Evolutionary conservation across 164 flowering plant species (phyloP).

Genomic region (Magnolia changhungtana): DNA sequence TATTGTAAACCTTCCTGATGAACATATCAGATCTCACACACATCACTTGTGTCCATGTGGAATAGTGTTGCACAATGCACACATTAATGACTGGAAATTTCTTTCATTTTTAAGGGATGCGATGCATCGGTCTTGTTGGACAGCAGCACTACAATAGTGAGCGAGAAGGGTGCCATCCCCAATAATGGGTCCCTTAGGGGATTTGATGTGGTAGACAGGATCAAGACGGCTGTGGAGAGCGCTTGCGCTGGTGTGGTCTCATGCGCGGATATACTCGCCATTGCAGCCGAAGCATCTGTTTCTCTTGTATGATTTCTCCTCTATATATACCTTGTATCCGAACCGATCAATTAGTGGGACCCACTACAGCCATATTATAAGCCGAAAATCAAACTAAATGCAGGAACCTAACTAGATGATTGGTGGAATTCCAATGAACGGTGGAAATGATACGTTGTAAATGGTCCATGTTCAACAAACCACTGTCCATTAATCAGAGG

Average conservation of each 20-base stretch:
- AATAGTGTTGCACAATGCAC: too few species aligned
- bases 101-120: slow-evolving; percentile 18
- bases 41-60: too few species aligned
- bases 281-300: slow-evolving; percentile 37
- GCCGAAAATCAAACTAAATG: too few species aligned
- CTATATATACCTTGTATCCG: too few species aligned
- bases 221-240: slow-evolving; percentile 31
- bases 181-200: slow-evolving; percentile 28
- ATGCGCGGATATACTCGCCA: slow-evolving; percentile 41
- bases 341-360: background rate
- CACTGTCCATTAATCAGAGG: background rate
- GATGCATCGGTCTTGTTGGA: slow-evolving; percentile 38
- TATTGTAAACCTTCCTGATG: too few species aligned
- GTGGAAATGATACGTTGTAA: too few species aligned
- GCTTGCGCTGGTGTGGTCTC: slow-evolving; percentile 37
- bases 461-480: too few species aligned
- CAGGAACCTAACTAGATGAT: too few species aligned
- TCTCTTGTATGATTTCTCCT: slow-evolving; percentile 17
- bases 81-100: too few species aligned
- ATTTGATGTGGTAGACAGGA: slow-evolving; percentile 28
- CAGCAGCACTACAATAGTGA: slow-evolving; percentile 18
- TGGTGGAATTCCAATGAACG: too few species aligned
- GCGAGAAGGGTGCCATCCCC: slow-evolving; percentile 35
- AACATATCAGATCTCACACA: too few species aligned
- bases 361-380: too few species aligned